Base-by-base conservation (phyloP, 176 grass and related monocot genomes). In the Guadua angustifolia region DNA sequence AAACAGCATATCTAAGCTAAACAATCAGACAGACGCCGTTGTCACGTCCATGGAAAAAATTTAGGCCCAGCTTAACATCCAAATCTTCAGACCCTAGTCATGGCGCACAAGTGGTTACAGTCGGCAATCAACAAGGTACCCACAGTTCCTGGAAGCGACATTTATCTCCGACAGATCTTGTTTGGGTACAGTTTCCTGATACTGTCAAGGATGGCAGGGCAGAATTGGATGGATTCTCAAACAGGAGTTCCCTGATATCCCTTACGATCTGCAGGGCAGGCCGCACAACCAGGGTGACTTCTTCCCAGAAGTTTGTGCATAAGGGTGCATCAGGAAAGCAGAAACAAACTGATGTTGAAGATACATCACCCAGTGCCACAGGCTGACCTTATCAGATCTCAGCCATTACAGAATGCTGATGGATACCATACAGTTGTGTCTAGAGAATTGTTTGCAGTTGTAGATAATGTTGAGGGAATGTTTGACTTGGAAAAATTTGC, bases 1-100 rank as follows among this genome's bases (percentile, higher is more conserved):
- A 73, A 73, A 71, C 26, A 17, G 56, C 59, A 19, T 11, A 49
- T 67, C 68, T 70, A 83, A 59, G 32, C 14, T 69, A 35, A 77
- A 33, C 14, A 50, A 12, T 77, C 13, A 21, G 17, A 75, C 15
- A 6, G 35, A 69, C 25, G 25, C 5, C 45, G 21, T 29, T 16
- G 6, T 45, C 65, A 43, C n/a, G 5, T 39, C 71, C 43, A 55
- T 1, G 59, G 36, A 11, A 13, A 21, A 66, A 25, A n/a, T 1
- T n/a, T 36, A 64, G 50, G 44, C 35, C 10, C 21, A 79, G 47
- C 46, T 56, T 21, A 15, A 64, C 26, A 40, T 44, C 67, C 38
- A 78, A 32, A 43, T 24, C 56, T 6, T 12, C 15, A 13, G 15
- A 25, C 15, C 71, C 56, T 18, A 64, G 63, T 40, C 21, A 51